Evolutionary conservation across 2,329 filamentous ascomycete genomes (phyloP).

Genomic region (Uncinocarpus reesii): DNA sequence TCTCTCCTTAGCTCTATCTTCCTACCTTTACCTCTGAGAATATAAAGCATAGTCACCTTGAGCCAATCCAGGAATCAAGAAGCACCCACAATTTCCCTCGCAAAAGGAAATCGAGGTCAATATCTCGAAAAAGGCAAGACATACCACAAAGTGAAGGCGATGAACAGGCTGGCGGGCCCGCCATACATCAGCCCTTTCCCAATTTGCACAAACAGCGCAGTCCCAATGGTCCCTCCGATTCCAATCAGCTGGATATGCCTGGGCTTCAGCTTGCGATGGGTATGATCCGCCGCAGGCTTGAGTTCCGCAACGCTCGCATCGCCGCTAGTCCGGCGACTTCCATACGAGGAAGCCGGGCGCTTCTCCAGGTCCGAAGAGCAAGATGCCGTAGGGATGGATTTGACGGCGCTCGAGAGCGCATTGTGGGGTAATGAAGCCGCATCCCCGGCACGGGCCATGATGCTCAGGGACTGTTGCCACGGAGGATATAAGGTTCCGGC

Average conservation of each 20-base stretch:
- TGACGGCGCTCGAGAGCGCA: slow-evolving; percentile 2
- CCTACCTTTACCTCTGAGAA: background rate
- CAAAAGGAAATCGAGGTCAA: background rate
- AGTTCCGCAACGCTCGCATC: slow-evolving; percentile 8
- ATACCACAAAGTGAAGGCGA: slow-evolving; percentile 40
- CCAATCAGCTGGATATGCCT: slow-evolving; percentile 40
- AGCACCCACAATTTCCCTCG: no score
- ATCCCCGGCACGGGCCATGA: background rate
- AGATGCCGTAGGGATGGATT: background rate
- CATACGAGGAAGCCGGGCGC: background rate
- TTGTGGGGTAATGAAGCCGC: background rate
- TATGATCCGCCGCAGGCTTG: slow-evolving; percentile 25
- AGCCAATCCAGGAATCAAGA: no score
- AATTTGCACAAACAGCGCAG: slow-evolving; percentile 37
- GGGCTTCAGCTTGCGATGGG: slow-evolving; percentile 36
- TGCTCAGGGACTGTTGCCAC: background rate
- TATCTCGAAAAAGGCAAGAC: slow-evolving; percentile 17
- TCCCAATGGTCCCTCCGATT: slow-evolving; percentile 39
- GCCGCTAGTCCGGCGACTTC: background rate
- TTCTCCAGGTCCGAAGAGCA: slow-evolving; percentile 6
- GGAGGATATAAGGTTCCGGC: background rate
- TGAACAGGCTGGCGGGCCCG: slow-evolving; percentile 36
- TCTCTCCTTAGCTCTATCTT: no score
- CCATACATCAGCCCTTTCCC: slow-evolving; percentile 33
- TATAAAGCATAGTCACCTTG: background rate